Percentiles rank a stretch among this genome's conserved stretches.
phyloP scores from a whole-genome alignment of 169 alveolate genomes.

The Theileria sp. region DNA sequence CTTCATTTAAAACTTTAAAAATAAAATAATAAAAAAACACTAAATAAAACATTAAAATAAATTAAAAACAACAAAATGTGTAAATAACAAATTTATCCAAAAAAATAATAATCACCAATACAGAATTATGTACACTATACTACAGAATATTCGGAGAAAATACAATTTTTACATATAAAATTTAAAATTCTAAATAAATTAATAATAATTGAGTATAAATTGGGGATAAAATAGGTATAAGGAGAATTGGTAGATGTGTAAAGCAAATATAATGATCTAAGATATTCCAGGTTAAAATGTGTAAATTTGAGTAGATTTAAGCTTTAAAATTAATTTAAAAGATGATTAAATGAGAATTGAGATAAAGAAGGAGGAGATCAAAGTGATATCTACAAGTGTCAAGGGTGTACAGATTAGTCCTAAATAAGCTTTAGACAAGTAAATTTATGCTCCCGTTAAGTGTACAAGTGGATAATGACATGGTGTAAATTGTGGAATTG shows the following conservation, averaged over 20 bases:
- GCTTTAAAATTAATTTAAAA: neutral
- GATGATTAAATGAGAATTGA: neutral
- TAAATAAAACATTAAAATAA: neutral
- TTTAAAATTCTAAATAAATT: no score
- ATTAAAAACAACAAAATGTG: constrained; percentile 2
- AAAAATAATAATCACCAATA: no score
- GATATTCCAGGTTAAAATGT: neutral
- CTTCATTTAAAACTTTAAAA: constrained; percentile 6
- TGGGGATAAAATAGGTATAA: neutral
- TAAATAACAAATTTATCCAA: constrained; percentile 2
- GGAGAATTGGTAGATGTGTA: neutral
- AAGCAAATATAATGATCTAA: neutral
- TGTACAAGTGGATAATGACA: neutral
- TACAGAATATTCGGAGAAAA: neutral
- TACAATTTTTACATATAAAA: no score
- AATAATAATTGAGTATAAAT: no score
- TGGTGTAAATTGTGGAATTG: neutral
- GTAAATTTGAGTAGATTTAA: neutral
- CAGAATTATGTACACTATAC: neutral
- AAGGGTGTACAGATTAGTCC: neutral
- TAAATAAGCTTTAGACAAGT: neutral
- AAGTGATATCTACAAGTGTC: neutral
- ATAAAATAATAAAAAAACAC: neutral
- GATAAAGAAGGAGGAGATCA: neutral
- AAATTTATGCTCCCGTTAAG: neutral